These are phyloP conservation scores for Ramaria sp. DNA, from an alignment of 768 basidiomycete species.

Conservation along the genomic window DNA sequence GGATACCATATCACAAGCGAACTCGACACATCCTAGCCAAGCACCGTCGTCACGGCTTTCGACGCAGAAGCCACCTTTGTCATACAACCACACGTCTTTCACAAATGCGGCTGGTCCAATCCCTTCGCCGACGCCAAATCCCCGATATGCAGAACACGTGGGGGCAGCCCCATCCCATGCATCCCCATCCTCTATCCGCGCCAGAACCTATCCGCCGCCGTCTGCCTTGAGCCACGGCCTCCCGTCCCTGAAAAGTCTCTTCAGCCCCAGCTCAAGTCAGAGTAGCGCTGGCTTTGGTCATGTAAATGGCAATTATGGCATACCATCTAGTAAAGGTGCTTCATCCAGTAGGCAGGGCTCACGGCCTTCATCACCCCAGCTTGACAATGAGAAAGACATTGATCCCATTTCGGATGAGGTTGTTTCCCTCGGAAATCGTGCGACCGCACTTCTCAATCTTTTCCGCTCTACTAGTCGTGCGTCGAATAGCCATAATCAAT, in stretches of 20 bases:
- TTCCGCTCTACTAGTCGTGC: not conserved
- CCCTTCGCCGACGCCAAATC: conserved; percentile 1
- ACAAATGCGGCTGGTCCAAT: not conserved
- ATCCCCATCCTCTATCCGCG: not conserved
- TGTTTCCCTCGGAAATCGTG: not conserved
- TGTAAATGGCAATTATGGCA: not conserved
- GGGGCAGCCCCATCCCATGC: conserved; percentile 4
- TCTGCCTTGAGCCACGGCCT: not conserved
- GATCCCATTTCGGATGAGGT: conserved; percentile 4
- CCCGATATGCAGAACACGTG: conserved; percentile 6
- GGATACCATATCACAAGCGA: not conserved
- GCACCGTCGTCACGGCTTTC: not conserved
- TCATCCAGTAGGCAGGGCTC: not conserved
- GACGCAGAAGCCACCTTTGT: not conserved
- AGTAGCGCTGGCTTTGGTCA: not conserved
- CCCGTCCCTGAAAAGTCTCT: not conserved
- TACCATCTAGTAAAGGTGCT: not conserved
- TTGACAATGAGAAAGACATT: conserved; percentile 3
- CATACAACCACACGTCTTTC: not conserved
- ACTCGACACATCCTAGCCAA: not conserved
- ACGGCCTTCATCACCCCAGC: not conserved
- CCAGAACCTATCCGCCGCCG: not conserved
- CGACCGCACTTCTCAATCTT: not conserved
- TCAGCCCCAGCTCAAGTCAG: not conserved
- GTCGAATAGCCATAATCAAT: not conserved